phyloP scores from a whole-genome alignment of 495 filamentous ascomycete genomes.

The Daldinia grandis region DNA sequence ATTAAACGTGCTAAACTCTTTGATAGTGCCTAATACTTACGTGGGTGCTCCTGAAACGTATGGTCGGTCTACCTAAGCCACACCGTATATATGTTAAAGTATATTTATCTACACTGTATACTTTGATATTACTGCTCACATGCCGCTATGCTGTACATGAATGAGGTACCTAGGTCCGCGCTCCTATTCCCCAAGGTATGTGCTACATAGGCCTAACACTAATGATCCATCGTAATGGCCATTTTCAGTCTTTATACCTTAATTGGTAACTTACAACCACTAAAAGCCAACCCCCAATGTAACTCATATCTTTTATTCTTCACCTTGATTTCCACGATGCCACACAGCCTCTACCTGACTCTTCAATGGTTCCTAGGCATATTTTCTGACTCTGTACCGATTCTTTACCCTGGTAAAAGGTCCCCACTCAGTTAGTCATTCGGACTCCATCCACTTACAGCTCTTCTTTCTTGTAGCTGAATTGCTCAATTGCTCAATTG shows the following conservation, averaged over 20 bases:
- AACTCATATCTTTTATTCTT: conserved; percentile 8
- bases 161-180: no score
- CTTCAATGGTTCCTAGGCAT: not conserved
- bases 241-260: no score
- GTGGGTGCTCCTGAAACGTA: not conserved
- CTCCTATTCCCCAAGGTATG: not conserved
- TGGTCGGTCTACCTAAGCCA: not conserved
- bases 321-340: not conserved
- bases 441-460: not conserved
- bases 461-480: not conserved
- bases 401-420: not conserved
- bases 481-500: conserved; percentile 8
- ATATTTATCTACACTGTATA: not conserved
- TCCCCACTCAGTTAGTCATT: not conserved
- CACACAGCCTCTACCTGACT: conserved; percentile 1
- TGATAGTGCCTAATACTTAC: no score
- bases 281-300: conserved; percentile 14
- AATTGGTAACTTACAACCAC: not conserved
- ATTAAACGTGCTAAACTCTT: no score
- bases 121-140: no score
- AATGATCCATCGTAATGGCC: not conserved
- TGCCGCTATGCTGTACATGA: no score
- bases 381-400: not conserved
- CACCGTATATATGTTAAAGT: not conserved
- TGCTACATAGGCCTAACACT: not conserved